Percentiles rank a stretch among this genome's conserved stretches.
phyloP scores from a whole-genome alignment of 495 filamentous ascomycete genomes.

The Hypoxylon crocopeplum region DNA sequence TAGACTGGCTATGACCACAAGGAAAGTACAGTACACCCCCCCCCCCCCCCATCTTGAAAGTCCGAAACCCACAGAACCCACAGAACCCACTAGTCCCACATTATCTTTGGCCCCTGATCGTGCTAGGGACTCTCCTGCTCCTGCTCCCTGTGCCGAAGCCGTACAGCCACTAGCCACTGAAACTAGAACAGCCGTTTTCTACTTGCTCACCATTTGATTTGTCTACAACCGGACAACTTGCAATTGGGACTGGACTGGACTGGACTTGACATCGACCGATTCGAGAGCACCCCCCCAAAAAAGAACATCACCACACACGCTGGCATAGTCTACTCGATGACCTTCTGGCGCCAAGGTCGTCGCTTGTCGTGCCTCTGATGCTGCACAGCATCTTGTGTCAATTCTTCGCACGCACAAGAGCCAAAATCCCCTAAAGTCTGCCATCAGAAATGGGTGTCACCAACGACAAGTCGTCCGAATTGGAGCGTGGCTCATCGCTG shows the following conservation, averaged over 20 bases:
- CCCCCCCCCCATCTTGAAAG: slow-evolving; percentile 23
- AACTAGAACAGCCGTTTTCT: slow-evolving; percentile 29
- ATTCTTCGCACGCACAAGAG: slow-evolving; percentile 17
- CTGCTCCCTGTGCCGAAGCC: slow-evolving; percentile 33
- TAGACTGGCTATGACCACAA: slow-evolving; percentile 22
- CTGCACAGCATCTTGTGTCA: slow-evolving; percentile 37
- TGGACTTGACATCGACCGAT: slow-evolving; percentile 6
- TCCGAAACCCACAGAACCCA: slow-evolving; percentile 41
- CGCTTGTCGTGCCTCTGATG: slow-evolving; percentile 41
- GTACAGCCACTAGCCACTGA: slow-evolving; percentile 34
- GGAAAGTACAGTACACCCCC: slow-evolving; percentile 4
- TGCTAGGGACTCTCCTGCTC: slow-evolving; percentile 30
- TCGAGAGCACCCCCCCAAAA: neutral
- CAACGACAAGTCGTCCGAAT: slow-evolving; percentile 42
- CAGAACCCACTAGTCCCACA: too few relatives aligned
- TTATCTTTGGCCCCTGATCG: slow-evolving; percentile 28
- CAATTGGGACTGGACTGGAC: slow-evolving; percentile 27
- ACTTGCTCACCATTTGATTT: slow-evolving; percentile 2
- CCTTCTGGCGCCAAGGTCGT: slow-evolving; percentile 30
- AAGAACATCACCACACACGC: slow-evolving; percentile 7
- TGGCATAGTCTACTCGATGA: slow-evolving; percentile 31
- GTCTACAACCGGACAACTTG: slow-evolving; percentile 30
- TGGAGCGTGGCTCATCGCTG: slow-evolving; percentile 45
- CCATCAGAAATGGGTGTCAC: slow-evolving; percentile 44
- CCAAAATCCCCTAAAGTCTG: slow-evolving; percentile 10